Conservation (phyloP, 371 early-diverging fungal species). For the Cokeromyces recurvatus region DNA sequence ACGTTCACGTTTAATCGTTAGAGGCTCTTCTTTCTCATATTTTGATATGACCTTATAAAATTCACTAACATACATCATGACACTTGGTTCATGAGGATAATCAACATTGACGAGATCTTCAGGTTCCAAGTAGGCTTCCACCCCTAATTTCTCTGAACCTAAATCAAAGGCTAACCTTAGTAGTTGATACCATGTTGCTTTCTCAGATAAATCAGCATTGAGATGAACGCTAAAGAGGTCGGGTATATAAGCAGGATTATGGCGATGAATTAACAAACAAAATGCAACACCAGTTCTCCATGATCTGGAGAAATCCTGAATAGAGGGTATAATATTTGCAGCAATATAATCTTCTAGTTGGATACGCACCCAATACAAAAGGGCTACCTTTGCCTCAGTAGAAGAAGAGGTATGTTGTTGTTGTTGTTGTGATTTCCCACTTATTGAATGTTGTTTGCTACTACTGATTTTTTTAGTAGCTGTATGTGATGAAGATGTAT, state of each 20-base stretch:
- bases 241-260: constrained; percentile 58
- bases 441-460: constrained; percentile 17
- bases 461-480: constrained; percentile 13
- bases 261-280: constrained; percentile 63
- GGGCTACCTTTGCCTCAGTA: constrained; percentile 51
- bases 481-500: constrained; percentile 3
- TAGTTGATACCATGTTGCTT: constrained; percentile 27
- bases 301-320: constrained; percentile 62
- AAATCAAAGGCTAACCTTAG: constrained; percentile 28
- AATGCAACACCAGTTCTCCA: constrained; percentile 75
- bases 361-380: constrained; percentile 67
- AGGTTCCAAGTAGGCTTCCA: constrained; percentile 38
- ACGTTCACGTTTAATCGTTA: constrained; percentile 11
- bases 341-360: constrained; percentile 55
- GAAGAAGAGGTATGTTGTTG: constrained; percentile 49
- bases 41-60: constrained; percentile 39
- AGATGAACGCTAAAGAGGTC: constrained; percentile 38
- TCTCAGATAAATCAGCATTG: constrained; percentile 24
- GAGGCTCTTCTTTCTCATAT: constrained; percentile 17
- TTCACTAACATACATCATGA: constrained; percentile 47
- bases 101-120: constrained; percentile 46
- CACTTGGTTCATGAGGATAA: constrained; percentile 46
- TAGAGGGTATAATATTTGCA: constrained; percentile 44
- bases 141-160: constrained; percentile 22
- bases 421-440: constrained; percentile 8